Evolutionary conservation across 495 filamentous ascomycete species (phyloP).

Genomic region (Letharia columbiana): DNA sequence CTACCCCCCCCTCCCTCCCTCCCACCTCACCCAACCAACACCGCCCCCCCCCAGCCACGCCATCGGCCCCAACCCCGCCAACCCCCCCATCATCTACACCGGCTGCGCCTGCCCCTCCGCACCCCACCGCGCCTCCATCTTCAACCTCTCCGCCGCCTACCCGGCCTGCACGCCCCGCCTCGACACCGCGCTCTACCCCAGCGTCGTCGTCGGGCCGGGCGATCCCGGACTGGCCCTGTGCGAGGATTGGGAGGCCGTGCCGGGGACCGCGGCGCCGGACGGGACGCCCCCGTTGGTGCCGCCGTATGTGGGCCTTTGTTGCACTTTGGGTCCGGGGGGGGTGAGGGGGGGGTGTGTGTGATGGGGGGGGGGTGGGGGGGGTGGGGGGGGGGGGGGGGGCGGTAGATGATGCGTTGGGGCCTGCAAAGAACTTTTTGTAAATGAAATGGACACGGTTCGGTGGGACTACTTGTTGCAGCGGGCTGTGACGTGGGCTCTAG

Average conservation of each 20-base stretch:
- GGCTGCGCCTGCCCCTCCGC: neutral
- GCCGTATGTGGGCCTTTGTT: neutral
- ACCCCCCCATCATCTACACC: neutral
- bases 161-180: neutral
- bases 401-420: no score
- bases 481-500: no score
- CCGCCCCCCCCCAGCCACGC: neutral
- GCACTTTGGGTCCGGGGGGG: neutral
- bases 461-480: no score
- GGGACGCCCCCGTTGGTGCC: neutral
- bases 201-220: neutral
- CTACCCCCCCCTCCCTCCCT: no score
- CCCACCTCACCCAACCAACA: neutral
- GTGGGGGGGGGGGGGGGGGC: neutral
- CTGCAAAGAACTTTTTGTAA: no score
- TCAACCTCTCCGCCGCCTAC: neutral
- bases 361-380: neutral
- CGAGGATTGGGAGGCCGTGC: no score
- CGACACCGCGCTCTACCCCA: neutral
- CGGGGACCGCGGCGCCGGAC: fast-evolving
- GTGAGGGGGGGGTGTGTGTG: neutral
- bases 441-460: no score
- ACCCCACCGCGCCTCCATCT: neutral
- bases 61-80: neutral
- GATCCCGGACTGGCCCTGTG: neutral